These are phyloP conservation scores for Trametes hirsuta DNA, from an alignment of 1,284 basidiomycete species.

Conservation along the genomic window DNA sequence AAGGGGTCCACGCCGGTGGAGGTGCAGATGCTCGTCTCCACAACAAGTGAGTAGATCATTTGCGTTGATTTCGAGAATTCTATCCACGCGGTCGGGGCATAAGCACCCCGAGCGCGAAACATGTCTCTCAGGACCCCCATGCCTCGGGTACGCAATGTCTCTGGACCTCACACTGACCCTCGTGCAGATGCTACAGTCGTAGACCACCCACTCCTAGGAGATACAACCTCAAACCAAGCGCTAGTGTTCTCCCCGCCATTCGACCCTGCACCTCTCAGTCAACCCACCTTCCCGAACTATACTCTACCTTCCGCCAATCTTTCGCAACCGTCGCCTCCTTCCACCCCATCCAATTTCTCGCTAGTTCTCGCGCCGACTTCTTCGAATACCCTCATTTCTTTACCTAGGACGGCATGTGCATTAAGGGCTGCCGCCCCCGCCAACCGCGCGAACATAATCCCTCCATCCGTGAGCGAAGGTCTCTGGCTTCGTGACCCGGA, in stretches of 20 bases:
- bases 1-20: slow-evolving; percentile 40
- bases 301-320: slow-evolving; percentile 68
- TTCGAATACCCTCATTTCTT: slow-evolving; percentile 41
- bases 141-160: no score
- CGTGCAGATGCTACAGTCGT: slow-evolving; percentile 20
- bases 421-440: slow-evolving; percentile 40
- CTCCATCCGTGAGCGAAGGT: slow-evolving; percentile 37
- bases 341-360: slow-evolving; percentile 51
- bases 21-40: slow-evolving; percentile 63
- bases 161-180: not conserved
- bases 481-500: slow-evolving; percentile 56
- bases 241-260: slow-evolving; percentile 74
- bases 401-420: slow-evolving; percentile 64
- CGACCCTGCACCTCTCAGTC: slow-evolving; percentile 31
- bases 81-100: no score
- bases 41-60: slow-evolving; percentile 44
- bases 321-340: slow-evolving; percentile 42
- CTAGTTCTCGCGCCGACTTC: slow-evolving; percentile 56
- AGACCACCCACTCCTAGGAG: slow-evolving; percentile 67
- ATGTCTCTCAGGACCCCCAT: no score
- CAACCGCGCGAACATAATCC: slow-evolving; percentile 16
- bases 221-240: slow-evolving; percentile 75
- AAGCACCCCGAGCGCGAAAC: no score
- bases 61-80: not conserved
- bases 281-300: slow-evolving; percentile 80